These are phyloP conservation scores for Nothopassalora personata DNA, from an alignment of 2,329 filamentous ascomycete genomes.

Conservation along the genomic window DNA sequence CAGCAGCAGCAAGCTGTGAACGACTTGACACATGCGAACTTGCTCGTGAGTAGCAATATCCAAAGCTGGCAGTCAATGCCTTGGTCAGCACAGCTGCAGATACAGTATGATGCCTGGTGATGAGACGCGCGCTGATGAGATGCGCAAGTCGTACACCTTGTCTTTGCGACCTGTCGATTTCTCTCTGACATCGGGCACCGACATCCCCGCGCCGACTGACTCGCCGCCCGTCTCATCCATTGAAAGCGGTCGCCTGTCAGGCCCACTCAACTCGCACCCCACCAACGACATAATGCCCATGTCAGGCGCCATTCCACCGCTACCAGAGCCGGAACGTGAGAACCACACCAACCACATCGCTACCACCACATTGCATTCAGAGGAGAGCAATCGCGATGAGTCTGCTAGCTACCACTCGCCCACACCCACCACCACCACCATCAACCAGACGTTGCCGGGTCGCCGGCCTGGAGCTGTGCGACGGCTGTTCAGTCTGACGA, in stretches of 20 bases:
- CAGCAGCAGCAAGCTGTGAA: no score
- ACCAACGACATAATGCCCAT: conserved; percentile 25
- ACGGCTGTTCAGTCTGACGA: conserved; percentile 31
- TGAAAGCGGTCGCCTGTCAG: neutral
- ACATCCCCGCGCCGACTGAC: conserved; percentile 24
- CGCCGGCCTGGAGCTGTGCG: conserved; percentile 25
- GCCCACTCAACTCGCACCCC: conserved; percentile 32
- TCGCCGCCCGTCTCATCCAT: conserved; percentile 16
- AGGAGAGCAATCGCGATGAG: conserved; percentile 14
- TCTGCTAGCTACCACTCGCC: conserved; percentile 23
- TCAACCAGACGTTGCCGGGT: conserved; percentile 14
- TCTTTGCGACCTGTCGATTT: conserved; percentile 21
- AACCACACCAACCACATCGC: conserved; percentile 3
- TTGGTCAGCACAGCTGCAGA: neutral
- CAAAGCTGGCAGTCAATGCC: no score
- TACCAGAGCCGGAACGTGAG: conserved; percentile 21
- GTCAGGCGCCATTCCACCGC: conserved; percentile 21
- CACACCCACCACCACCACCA: conserved; percentile 13
- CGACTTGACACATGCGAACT: no score
- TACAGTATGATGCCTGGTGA: neutral
- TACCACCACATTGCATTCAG: conserved; percentile 10
- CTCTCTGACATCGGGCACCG: conserved; percentile 25
- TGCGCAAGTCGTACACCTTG: conserved; percentile 17
- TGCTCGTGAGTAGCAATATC: no score
- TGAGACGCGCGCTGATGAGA: neutral